phyloP scores from a whole-genome alignment of 2,329 filamentous ascomycete species.

The Grosmannia serpens region DNA sequence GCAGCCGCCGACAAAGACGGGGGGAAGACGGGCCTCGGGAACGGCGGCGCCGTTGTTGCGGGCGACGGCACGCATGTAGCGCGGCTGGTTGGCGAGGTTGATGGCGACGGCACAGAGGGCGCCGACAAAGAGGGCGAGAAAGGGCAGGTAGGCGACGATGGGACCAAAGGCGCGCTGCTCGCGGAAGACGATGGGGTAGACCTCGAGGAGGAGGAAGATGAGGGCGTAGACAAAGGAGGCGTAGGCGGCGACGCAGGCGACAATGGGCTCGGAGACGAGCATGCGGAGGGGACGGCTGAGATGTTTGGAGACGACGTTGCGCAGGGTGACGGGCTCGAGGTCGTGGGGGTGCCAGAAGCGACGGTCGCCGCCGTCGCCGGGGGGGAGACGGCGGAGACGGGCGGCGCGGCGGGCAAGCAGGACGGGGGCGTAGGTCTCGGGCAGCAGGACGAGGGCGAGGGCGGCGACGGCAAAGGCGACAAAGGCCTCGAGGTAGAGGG shows the following conservation, averaged over 20 bases:
- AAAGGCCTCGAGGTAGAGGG: constrained; percentile 17
- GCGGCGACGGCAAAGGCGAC: constrained; percentile 12
- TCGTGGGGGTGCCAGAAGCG: constrained; percentile 35
- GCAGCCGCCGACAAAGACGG: constrained; percentile 31
- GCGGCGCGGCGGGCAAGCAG: constrained; percentile 38
- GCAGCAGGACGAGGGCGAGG: constrained; percentile 17
- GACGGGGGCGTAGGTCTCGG: constrained; percentile 26
- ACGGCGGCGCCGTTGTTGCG: constrained; percentile 17
- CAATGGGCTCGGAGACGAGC: constrained; percentile 61
- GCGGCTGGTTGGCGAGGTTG: constrained; percentile 25
- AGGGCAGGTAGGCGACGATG: constrained; percentile 50
- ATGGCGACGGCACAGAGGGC: constrained; percentile 42
- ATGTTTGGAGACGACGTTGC: constrained; percentile 52
- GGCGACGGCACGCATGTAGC: constrained; percentile 31
- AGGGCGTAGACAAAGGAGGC: constrained; percentile 45
- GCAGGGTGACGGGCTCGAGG: constrained; percentile 44
- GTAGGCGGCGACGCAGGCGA: constrained; percentile 30
- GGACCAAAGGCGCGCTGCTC: constrained; percentile 39
- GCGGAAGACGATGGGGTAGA: constrained; percentile 39
- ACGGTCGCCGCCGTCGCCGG: constrained; percentile 19
- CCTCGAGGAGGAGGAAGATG: constrained; percentile 44
- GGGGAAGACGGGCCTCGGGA: constrained; percentile 28
- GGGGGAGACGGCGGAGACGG: constrained; percentile 28
- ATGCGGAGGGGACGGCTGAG: constrained; percentile 61
- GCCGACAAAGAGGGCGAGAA: constrained; percentile 35